Percentiles rank a stretch among this genome's conserved stretches.
Conservation (phyloP, 2,329 filamentous ascomycete genomes). For the Amphichorda felina region DNA sequence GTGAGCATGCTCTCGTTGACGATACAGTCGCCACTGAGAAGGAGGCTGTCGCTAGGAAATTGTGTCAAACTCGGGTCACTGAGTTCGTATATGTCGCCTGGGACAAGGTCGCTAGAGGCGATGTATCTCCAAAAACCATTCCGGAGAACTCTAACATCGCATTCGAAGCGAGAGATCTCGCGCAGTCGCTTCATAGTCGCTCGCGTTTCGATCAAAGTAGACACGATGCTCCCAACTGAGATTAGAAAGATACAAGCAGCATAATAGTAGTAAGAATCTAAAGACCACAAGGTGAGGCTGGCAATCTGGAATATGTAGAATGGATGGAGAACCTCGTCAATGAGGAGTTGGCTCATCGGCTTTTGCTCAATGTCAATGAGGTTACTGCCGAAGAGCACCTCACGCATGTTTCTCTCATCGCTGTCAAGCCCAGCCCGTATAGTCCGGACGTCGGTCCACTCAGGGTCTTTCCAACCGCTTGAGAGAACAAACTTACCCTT, state of each 20-base stretch:
- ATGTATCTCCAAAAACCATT: slow-evolving; percentile 83
- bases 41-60: slow-evolving; percentile 82
- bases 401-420: slow-evolving; percentile 74
- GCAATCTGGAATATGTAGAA: slow-evolving; percentile 98
- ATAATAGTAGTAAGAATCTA: slow-evolving; percentile 98
- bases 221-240: slow-evolving; percentile 81
- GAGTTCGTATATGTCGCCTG: slow-evolving; percentile 92
- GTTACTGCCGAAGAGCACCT: slow-evolving; percentile 81
- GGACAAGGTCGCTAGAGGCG: slow-evolving; percentile 77
- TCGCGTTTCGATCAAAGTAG: slow-evolving; percentile 75
- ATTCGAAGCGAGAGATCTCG: slow-evolving; percentile 90
- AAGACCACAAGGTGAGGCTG: slow-evolving; percentile 84
- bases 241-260: slow-evolving; percentile 90
- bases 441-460: slow-evolving; percentile 67
- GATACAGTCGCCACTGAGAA: slow-evolving; percentile 90
- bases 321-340: slow-evolving; percentile 93
- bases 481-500: slow-evolving; percentile 82
- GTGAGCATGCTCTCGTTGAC: slow-evolving; percentile 96
- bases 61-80: slow-evolving; percentile 83
- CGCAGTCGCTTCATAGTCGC: slow-evolving; percentile 76
- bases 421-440: slow-evolving; percentile 74
- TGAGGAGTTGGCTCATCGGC: slow-evolving; percentile 64
- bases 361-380: slow-evolving; percentile 91
- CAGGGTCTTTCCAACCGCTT: slow-evolving; percentile 87
- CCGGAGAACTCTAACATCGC: slow-evolving; percentile 83